Base-by-base conservation (phyloP, 805 yeast species). In the Limtongia smithiae region DNA sequence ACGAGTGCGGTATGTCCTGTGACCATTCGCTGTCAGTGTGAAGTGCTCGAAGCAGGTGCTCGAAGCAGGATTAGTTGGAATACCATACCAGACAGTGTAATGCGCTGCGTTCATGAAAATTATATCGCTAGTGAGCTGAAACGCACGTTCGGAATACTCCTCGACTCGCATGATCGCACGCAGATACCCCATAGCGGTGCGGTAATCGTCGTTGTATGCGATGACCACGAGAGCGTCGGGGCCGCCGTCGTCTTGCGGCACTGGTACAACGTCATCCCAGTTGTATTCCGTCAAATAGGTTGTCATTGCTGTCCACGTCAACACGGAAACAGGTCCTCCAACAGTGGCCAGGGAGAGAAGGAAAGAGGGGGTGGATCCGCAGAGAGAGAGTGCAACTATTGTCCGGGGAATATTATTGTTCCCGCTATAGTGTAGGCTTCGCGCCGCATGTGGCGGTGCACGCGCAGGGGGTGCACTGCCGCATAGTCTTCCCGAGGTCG, bases 21-120 rank as follows among this genome's bases (percentile, higher is more conserved):
- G 12, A n/a, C n/a, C n/a, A n/a, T n/a, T n/a, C n/a, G n/a, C n/a
- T n/a, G n/a, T n/a, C n/a, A n/a, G n/a, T n/a, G n/a, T n/a, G n/a
- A n/a, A n/a, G n/a, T n/a, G n/a, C n/a, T n/a, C n/a, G n/a, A n/a
- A n/a, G n/a, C n/a, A n/a, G n/a, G n/a, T n/a, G n/a, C n/a, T 20
- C 36, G 36, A 35, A 5, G 9, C 17, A 30, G n/a, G n/a, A 12
- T 20, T n/a, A 20, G 21, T 24, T 36, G 38, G 17, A 11, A 15
- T 33, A n/a, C 21, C 53, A 12, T 36, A 76, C 97, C 97, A 93
- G 0, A 83, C 83, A 0, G 96, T 83, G 64, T 93, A 93, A 65
- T 91, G 96, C 0, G 97, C 95, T 0, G 97, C 89, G 33, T 86
- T 82, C 47, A 76, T 61, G 12, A 69, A 76, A 43, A 93, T 82